Evolutionary conservation across 2,329 filamentous ascomycete genomes (phyloP).

Genomic region (Leptoxyphium fumago): DNA sequence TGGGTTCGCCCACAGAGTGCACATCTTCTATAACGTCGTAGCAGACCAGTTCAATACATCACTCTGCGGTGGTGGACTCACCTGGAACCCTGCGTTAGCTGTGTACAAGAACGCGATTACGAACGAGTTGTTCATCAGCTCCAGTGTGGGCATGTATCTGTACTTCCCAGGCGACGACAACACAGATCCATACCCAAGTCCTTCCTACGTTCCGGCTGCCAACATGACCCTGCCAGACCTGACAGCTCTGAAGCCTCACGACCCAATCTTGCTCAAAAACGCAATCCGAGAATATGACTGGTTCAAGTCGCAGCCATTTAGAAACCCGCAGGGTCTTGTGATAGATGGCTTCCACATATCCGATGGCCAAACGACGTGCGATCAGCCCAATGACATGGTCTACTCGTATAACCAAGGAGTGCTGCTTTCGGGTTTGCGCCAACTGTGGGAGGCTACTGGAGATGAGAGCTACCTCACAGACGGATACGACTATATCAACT

Average conservation of each 20-base stretch:
- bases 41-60: slow-evolving; percentile 65
- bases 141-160: slow-evolving; percentile 80
- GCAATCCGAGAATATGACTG: slow-evolving; percentile 69
- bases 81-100: slow-evolving; percentile 66
- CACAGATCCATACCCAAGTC: slow-evolving; percentile 23
- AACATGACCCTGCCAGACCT: slow-evolving; percentile 32
- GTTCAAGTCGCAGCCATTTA: slow-evolving; percentile 71
- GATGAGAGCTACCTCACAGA: slow-evolving; percentile 57
- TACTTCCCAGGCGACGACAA: slow-evolving; percentile 74
- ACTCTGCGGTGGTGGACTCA: slow-evolving; percentile 77
- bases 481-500: slow-evolving; percentile 59
- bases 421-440: slow-evolving; percentile 66
- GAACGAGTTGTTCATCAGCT: slow-evolving; percentile 78
- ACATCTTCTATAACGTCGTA: slow-evolving; percentile 77
- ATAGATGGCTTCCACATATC: slow-evolving; percentile 80
- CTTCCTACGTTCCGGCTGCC: slow-evolving; percentile 19
- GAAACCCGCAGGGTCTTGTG: slow-evolving; percentile 58
- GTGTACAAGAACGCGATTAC: slow-evolving; percentile 97
- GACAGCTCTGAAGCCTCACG: slow-evolving; percentile 10
- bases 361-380: slow-evolving; percentile 43
- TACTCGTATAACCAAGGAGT: slow-evolving; percentile 97
- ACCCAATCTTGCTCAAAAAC: slow-evolving; percentile 48
- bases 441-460: slow-evolving; percentile 68
- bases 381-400: slow-evolving; percentile 72
- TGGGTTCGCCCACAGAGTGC: slow-evolving; percentile 67